Percentiles rank a stretch among this genome's conserved stretches.
Conservation (phyloP, 805 yeast genomes). For the Kurtzmaniella cleridarum region DNA sequence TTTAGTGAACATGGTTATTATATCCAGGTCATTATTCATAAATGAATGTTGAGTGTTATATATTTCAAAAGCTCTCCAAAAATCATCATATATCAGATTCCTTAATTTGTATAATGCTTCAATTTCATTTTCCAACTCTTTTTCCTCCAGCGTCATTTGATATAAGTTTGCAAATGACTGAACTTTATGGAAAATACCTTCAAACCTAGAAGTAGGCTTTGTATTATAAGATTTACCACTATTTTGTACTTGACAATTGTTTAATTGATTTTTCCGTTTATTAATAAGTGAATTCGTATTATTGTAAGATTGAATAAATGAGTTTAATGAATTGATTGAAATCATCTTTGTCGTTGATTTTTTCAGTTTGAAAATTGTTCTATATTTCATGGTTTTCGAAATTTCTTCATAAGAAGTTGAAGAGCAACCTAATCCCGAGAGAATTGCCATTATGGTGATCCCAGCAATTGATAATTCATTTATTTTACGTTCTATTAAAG, state of each 20-base stretch:
- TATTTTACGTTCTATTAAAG: constrained; percentile 37
- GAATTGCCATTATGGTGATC: constrained; percentile 42
- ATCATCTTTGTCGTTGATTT: background rate
- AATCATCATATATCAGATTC: constrained; percentile 25
- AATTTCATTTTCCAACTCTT: constrained; percentile 36
- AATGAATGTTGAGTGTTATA: constrained; percentile 11
- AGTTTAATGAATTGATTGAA: constrained; percentile 10
- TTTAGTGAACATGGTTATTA: constrained; percentile 4
- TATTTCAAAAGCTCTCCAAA: constrained; percentile 14
- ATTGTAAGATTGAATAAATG: constrained; percentile 33
- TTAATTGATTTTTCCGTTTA: constrained; percentile 29
- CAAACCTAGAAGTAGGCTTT: constrained; percentile 11
- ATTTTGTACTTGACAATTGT: constrained; percentile 9
- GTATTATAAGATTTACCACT: constrained; percentile 24
- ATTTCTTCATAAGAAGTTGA: constrained; percentile 36
- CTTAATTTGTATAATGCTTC: constrained; percentile 28
- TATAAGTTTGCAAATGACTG: constrained; percentile 37
- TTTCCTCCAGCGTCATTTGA: constrained; percentile 17
- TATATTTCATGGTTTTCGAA: constrained; percentile 2
- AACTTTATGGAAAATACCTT: constrained; percentile 32
- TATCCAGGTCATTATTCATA: constrained; percentile 2
- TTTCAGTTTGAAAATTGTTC: background rate
- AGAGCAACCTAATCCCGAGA: constrained; percentile 49
- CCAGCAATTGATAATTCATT: constrained; percentile 45
- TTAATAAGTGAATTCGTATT: constrained; percentile 31